Percentiles rank a stretch among this genome's conserved stretches.
Conservation (phyloP, 257 asterid genomes). For the Eucommia ulmoides region DNA sequence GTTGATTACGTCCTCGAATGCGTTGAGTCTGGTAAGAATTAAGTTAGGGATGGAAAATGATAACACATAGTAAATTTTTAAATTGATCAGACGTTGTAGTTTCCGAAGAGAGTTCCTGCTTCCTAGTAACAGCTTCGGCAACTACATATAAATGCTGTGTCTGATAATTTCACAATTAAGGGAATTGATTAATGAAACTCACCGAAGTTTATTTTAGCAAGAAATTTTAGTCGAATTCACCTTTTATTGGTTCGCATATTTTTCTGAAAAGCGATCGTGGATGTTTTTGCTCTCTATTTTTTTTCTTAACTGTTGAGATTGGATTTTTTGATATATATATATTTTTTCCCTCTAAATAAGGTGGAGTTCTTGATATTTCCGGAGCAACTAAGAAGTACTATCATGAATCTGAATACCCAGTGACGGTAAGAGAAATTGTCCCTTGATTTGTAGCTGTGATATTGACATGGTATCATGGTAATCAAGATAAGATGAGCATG, state of each 20-base stretch:
- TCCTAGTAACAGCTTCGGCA: not conserved
- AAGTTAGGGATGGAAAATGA: not conserved
- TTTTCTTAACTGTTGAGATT: no score
- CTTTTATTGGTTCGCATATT: no score
- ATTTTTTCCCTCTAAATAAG: slow-evolving; percentile 14
- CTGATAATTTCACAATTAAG: not conserved
- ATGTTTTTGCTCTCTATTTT: no score
- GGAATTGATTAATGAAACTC: not conserved
- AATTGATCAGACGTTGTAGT: not conserved
- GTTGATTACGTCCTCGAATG: slow-evolving; percentile 68
- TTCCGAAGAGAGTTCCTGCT: not conserved
- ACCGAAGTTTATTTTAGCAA: no score
- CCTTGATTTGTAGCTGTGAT: not conserved
- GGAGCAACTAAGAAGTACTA: slow-evolving; percentile 43
- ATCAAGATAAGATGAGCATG: not conserved
- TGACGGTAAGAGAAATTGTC: slow-evolving; percentile 31
- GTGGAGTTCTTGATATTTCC: slow-evolving; percentile 73
- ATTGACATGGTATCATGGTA: no score
- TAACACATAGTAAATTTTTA: not conserved
- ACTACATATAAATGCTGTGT: no score
- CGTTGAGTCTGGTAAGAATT: slow-evolving; percentile 42
- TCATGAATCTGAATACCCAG: slow-evolving; percentile 53
- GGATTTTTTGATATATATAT: no score
- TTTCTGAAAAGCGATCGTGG: no score
- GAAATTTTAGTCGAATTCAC: no score